Percentiles rank a stretch among this genome's conserved stretches.
phyloP scores from a whole-genome alignment of 805 yeast species.

The Pichia gijzeniarum region DNA sequence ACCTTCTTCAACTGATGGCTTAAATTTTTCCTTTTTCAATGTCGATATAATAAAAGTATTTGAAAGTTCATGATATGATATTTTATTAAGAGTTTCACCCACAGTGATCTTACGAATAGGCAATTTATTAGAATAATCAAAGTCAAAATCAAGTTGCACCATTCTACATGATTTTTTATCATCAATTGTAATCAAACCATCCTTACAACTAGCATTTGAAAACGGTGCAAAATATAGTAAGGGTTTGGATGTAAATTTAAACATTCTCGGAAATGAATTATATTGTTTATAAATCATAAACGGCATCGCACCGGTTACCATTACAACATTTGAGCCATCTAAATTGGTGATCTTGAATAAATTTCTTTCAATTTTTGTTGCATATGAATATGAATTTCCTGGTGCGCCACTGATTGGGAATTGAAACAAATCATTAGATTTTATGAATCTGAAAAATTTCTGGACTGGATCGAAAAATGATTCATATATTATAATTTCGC shows the following conservation, averaged over 20 bases:
- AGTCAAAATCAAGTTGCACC: conserved; percentile 38
- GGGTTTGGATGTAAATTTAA: conserved; percentile 58
- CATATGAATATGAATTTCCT: conserved; percentile 64
- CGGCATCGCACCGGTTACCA: conserved; percentile 72
- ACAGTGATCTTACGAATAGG: conserved; percentile 49
- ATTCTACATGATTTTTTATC: conserved; percentile 62
- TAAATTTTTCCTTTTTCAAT: conserved; percentile 49
- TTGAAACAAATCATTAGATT: conserved; percentile 38
- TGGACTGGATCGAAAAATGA: conserved; percentile 36
- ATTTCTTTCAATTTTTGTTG: conserved; percentile 63
- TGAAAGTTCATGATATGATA: conserved; percentile 64
- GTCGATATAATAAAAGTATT: conserved; percentile 60
- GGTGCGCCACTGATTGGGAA: conserved; percentile 69
- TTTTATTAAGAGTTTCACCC: conserved; percentile 57
- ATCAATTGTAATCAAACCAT: conserved; percentile 68
- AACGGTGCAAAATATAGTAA: conserved; percentile 61
- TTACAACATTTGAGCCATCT: conserved; percentile 52
- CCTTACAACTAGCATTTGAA: conserved; percentile 25
- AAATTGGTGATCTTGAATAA: conserved; percentile 52
- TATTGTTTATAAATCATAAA: conserved; percentile 59
- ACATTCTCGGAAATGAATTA: conserved; percentile 57
- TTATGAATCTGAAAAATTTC: conserved; percentile 36
- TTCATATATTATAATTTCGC: conserved; percentile 67
- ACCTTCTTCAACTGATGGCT: conserved; percentile 71
- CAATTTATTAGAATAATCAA: conserved; percentile 52